A percentile compares a stretch with the other conserved stretches of the same genome.
Conservation (phyloP, 177 flowering plant species). For the Vitis hybrid region DNA sequence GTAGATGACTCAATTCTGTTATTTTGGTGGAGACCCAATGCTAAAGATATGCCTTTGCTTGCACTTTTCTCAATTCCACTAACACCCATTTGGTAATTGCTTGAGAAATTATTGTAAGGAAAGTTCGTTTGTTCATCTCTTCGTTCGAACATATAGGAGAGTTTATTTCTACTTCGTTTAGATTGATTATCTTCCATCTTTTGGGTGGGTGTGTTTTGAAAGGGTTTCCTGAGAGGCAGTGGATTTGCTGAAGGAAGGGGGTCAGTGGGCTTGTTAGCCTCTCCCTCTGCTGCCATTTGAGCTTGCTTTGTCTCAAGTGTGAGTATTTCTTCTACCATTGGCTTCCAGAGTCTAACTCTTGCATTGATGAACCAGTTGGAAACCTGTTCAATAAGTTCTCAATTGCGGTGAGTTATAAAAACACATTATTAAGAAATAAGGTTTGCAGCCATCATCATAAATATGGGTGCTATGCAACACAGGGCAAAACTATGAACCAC, state of each 20-base stretch:
- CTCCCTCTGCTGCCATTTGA: slow-evolving; percentile 25
- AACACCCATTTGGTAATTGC: slow-evolving; percentile 15
- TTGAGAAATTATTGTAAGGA: slow-evolving; percentile 21
- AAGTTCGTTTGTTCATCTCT: slow-evolving; percentile 21
- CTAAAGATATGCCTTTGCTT: slow-evolving; percentile 46
- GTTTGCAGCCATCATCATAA: too few relatives aligned
- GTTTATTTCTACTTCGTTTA: slow-evolving; percentile 34
- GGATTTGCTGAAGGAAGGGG: slow-evolving; percentile 11
- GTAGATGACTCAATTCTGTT: slow-evolving; percentile 32
- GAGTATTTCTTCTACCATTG: slow-evolving; percentile 80
- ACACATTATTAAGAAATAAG: too few relatives aligned
- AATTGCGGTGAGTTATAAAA: too few relatives aligned
- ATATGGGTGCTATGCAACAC: not conserved
- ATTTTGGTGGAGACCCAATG: slow-evolving; percentile 52
- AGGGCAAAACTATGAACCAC: not conserved
- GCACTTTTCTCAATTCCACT: slow-evolving; percentile 28
- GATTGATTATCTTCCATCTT: slow-evolving; percentile 14
- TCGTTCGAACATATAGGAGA: slow-evolving; percentile 6
- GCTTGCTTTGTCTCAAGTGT: slow-evolving; percentile 47
- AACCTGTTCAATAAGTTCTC: slow-evolving; percentile 35
- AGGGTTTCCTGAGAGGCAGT: slow-evolving; percentile 13
- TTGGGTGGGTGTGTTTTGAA: slow-evolving; percentile 1
- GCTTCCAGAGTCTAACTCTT: slow-evolving; percentile 80
- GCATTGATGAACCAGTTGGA: slow-evolving; percentile 89
- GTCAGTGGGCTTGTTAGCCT: slow-evolving; percentile 16